Evolutionary conservation across 352 stramenopile species (phyloP), one percentile per base, ranked within the genome.

Genomic region (Pythium brachiatum): DNA sequence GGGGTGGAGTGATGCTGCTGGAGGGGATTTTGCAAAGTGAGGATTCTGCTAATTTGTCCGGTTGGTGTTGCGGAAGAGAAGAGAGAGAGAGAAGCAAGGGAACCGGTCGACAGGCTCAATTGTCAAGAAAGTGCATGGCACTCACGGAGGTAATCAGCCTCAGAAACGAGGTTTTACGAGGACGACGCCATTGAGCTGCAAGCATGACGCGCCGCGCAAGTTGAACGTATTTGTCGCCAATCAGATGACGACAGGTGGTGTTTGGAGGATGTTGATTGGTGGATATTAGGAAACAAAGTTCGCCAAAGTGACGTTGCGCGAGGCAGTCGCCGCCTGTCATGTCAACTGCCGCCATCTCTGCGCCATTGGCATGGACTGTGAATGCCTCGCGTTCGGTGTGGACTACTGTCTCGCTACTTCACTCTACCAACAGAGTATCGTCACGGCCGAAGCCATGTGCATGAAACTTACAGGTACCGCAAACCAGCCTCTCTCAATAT

Each of bases 1-100:
- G 66, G 13, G 18, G 59, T 32, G 54, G 67, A 31, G 39, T 27
- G 41, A 38, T 54, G 46, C 57, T 56, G 47, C 34, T 53, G 36
- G 27, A 48, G 26, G 41, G 50, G 21, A 57, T 75, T 82, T 79
- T 71, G 66, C 58, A 34, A 72, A 86, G 79, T 87, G 78, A 77
- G 25, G 13, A 48, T 26, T 48, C 41, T 27, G 20, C n/a, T n/a
- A 27, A 48, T 48, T 52, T 15, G 25, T 21, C 25, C 11, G 25
- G 18, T 23, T 21, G 20, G 8, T n/a, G 21, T 31, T 31, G 32
- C 36, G 53, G 36, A 46, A 48, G 36, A 48, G 53, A 60, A 41
- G 46, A 2, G 26, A 25, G 56, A 12, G 34, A 59, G 21, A 41
- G 53, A 60, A 41, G 46, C 7, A 36, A 25, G 56, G n/a, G 34